Evolutionary conservation across 2,329 filamentous ascomycete genomes (phyloP), one percentile per base, ranked within the genome.

Genomic region (Bipolaris victoriae): DNA sequence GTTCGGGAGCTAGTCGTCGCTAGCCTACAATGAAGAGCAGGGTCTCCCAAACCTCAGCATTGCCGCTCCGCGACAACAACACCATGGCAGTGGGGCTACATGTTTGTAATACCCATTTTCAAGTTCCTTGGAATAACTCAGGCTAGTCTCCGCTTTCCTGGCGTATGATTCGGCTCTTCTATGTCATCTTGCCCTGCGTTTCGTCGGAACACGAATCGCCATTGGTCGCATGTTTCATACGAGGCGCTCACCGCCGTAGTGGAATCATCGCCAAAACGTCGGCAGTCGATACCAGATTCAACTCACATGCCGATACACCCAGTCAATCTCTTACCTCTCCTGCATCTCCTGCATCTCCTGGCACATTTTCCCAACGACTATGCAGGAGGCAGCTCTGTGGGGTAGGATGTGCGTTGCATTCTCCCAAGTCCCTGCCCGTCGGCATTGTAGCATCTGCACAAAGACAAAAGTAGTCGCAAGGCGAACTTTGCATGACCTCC

Each of bases 221-320:
- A 57, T 53, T 57, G 49, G 54, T 37, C 29, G 15, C 33, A 37
- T 50, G 31, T 31, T 46, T 55, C 57, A 55, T 35, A 51, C 41
- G 44, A 59, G 57, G 57, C 57, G 52, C 57, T 59, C 57, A 59
- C 57, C 57, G 57, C 57, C 45, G 51, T 13, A 24, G 31, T 46
- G 31, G 13, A 11, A 44, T 35, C 49, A 41, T 31, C 37, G 35
- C 37, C 46, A 55, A 55, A 48, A 55, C 24, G 16, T 48, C 47
- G 52, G 41, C 47, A 35, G 20, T 37, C 33, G 13, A 49, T 45
- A 33, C 47, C 52, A 33, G 43, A 37, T 26, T 41, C 31, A 40
- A 51, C 47, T 39, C 29, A 3, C 20, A 57, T 57, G 55, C 36
- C 51, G 51, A 43, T 35, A 35, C 24, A 37, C 26, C 45, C 47